A percentile compares a stretch with the other conserved stretches of the same genome.
These are phyloP conservation scores for Annulohypoxylon bovei DNA, from an alignment of 495 filamentous ascomycete species.

Conservation along the genomic window DNA sequence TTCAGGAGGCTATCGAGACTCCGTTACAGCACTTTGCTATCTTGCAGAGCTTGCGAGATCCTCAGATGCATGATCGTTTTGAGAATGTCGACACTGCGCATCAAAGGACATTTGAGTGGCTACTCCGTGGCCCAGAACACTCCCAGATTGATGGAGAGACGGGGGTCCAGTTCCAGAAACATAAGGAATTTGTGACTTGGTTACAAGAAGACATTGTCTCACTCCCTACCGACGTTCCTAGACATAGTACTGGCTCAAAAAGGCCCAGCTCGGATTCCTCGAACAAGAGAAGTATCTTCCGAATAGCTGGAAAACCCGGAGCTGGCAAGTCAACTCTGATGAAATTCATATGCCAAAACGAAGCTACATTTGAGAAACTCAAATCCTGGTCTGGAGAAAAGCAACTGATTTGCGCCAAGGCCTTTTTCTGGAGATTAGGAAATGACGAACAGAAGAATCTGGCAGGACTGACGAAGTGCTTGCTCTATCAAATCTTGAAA, in stretches of 20 bases:
- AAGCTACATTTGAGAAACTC: conserved; percentile 7
- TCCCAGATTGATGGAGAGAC: not conserved
- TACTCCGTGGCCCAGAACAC: not conserved
- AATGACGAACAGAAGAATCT: conserved; percentile 27
- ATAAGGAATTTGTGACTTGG: conserved; percentile 2
- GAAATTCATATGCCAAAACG: conserved; percentile 27
- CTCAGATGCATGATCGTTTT: conserved; percentile 12
- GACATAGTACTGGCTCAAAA: not conserved
- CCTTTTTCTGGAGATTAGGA: conserved; percentile 30
- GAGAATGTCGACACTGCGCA: conserved; percentile 11
- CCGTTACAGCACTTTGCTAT: not conserved
- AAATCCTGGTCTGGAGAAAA: conserved; percentile 23
- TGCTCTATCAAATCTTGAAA: conserved; percentile 26
- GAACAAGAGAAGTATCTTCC: conserved; percentile 25
- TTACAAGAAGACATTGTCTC: not conserved
- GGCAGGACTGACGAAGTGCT: conserved; percentile 14
- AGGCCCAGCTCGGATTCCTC: not conserved
- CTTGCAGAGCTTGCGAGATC: conserved; percentile 3
- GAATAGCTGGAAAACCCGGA: conserved; percentile 31
- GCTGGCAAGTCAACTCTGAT: conserved; percentile 42
- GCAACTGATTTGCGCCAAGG: conserved; percentile 23
- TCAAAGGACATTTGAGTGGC: conserved; percentile 13
- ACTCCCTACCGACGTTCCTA: not conserved
- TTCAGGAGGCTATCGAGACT: not conserved
- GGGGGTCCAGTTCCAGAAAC: not conserved